These are phyloP conservation scores for Skeletonema costatum DNA, from an alignment of 108 stramenopile species.

Conservation along the genomic window DNA sequence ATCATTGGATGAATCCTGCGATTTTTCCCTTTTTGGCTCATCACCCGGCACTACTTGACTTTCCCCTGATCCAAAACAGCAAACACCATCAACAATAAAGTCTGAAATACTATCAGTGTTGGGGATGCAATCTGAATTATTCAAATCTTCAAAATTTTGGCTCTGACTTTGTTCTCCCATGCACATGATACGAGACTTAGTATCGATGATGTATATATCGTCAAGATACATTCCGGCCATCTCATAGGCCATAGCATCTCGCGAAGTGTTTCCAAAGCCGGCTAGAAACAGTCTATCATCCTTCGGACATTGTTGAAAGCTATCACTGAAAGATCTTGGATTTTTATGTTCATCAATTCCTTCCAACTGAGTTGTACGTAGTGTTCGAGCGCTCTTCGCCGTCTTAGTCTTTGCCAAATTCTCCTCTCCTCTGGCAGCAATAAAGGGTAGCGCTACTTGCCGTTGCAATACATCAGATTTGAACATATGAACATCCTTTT, in stretches of 20 bases:
- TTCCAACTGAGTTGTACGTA: background rate
- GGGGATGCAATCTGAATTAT: background rate
- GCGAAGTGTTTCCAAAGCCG: slow-evolving; percentile 81
- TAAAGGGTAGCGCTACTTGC: slow-evolving; percentile 75
- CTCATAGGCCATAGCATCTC: slow-evolving; percentile 76
- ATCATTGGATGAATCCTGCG: background rate
- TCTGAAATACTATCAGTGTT: background rate
- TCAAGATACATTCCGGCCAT: slow-evolving; percentile 67
- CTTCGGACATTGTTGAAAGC: background rate
- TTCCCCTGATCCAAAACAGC: background rate
- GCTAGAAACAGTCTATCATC: slow-evolving; percentile 65
- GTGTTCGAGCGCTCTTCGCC: background rate
- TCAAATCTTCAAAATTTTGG: background rate
- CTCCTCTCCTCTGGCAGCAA: slow-evolving; percentile 52
- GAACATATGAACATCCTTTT: slow-evolving; percentile 64
- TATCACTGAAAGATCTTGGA: slow-evolving; percentile 1
- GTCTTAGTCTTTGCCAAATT: slow-evolving; percentile 6
- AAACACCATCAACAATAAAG: slow-evolving; percentile 3
- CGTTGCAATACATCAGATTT: slow-evolving; percentile 70
- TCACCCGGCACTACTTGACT: background rate
- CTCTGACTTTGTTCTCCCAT: slow-evolving; percentile 30
- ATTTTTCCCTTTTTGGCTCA: background rate
- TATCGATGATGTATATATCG: slow-evolving; percentile 79
- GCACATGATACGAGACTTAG: slow-evolving; percentile 54
- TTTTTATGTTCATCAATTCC: background rate